Evolutionary conservation across 805 yeast species (phyloP).

Genomic region (Lipomyces sp.): DNA sequence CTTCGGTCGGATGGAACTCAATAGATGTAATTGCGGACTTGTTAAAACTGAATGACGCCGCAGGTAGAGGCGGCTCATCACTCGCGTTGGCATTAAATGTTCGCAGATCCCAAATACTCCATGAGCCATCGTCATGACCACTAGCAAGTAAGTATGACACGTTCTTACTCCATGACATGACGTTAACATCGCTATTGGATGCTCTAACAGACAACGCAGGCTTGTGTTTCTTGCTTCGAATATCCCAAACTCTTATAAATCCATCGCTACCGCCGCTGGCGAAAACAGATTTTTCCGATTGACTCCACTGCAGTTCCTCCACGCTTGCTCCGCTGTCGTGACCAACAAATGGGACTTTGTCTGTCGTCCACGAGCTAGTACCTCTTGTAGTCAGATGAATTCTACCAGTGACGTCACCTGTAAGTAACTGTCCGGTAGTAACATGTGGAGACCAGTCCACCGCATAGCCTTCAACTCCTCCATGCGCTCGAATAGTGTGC

Average conservation of each 20-base stretch:
- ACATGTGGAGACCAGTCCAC: constrained; percentile 93
- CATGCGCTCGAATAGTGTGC: constrained; percentile 82
- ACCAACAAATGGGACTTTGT: constrained; percentile 69
- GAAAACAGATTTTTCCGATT: constrained; percentile 87
- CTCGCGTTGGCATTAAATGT: constrained; percentile 63
- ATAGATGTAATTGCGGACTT: constrained; percentile 91
- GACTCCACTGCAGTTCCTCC: constrained; percentile 97
- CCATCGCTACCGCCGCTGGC: constrained; percentile 97
- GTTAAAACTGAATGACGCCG: constrained; percentile 94
- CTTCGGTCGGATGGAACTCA: constrained; percentile 93
- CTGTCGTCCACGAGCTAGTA: constrained; percentile 79
- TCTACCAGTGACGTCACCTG: constrained; percentile 90
- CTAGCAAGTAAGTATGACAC: constrained; percentile 86
- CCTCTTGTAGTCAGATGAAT: constrained; percentile 79
- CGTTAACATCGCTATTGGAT: constrained; percentile 84
- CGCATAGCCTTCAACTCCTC: constrained; percentile 97
- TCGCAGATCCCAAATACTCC: constrained; percentile 99
- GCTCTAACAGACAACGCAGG: constrained; percentile 88
- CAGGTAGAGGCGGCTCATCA: constrained; percentile 67
- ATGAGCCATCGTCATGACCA: constrained; percentile 95
- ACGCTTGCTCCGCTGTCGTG: constrained; percentile 63
- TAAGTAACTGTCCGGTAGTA: constrained; percentile 70
- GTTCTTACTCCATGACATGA: constrained; percentile 91
- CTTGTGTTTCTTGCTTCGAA: constrained; percentile 86
- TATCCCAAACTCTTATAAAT: constrained; percentile 92